Percentiles rank a stretch among this genome's conserved stretches.
phyloP scores from a whole-genome alignment of 1,284 basidiomycete genomes.

The Trametes hirsuta region DNA sequence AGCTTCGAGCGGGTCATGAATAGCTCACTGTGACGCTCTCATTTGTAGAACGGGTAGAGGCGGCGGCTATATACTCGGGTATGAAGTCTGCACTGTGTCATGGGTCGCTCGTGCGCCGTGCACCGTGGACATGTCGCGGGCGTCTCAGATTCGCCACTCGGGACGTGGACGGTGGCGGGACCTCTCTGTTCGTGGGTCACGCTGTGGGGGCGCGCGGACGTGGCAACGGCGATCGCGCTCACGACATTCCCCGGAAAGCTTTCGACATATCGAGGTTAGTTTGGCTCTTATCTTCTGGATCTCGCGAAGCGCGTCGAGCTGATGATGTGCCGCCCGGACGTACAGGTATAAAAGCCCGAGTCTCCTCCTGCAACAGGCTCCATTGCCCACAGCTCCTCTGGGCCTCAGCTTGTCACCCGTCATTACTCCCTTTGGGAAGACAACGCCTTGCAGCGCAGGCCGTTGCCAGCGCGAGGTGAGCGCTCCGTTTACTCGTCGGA shows the following conservation, averaged over 20 bases:
- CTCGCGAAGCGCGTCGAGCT: conserved; percentile 1
- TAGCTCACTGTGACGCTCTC: too few species aligned
- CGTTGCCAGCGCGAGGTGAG: background rate
- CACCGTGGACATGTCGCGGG: too few species aligned
- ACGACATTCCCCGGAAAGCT: background rate
- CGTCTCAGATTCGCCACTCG: too few species aligned
- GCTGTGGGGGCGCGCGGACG: background rate
- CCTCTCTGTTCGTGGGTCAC: too few species aligned
- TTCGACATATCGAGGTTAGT: conserved; percentile 18
- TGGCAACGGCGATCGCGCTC: conserved; percentile 3
- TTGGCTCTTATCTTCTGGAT: conserved; percentile 8
- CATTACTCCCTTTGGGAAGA: background rate
- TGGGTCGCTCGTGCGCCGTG: too few species aligned
- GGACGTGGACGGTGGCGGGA: too few species aligned
- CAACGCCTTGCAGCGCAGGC: background rate
- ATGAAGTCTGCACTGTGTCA: too few species aligned
- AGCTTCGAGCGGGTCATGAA: too few species aligned
- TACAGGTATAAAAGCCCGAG: conserved; percentile 5
- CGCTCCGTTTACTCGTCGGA: background rate
- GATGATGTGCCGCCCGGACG: conserved; percentile 1
- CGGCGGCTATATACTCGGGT: too few species aligned
- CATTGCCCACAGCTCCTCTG: background rate
- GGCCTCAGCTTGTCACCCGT: background rate
- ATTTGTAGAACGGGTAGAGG: too few species aligned
- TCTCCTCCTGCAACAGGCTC: background rate